Base-by-base conservation (phyloP, 257 asterid genomes). In the Buddleja alternifolia region DNA sequence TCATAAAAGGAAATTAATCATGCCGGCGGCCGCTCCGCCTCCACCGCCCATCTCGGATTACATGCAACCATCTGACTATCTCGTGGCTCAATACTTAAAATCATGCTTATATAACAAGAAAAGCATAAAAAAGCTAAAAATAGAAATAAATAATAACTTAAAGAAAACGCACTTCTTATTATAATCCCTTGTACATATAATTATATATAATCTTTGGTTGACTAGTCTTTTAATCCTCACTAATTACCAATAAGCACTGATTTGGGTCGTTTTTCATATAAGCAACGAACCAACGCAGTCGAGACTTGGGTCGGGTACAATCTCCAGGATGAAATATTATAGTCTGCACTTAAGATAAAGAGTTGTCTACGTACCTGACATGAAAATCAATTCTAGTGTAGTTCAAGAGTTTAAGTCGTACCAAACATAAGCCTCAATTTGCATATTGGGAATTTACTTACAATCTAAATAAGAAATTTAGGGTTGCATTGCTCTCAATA, bases 41-140 rank as follows among this genome's bases (percentile, higher is more conserved):
- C 64, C 45, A 42, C 77, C 63, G 17, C 70, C 14, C 54, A 20
- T 44, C 14, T 42, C 66, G 70, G 73, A 71, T 8, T 29, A 25
- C 15, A 71, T 15, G 77, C 53, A 58, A 39, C 69, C 62, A 52
- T 44, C 56, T 12, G 73, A 39, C 56, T n/a, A 17, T 66, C 77
- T 48, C 67, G 60, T 66, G 73, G 79, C 72, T 77, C 74, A 70
- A 59, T 52, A 37, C 55, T 78, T 46, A 44, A 69, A 64, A 64
- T 19, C 67, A 74, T 65, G 75, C 69, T 60, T 34, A n/a, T n/a
- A n/a, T n/a, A 60, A 51, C 83, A 60, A 70, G 60, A 70, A 78
- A 74, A 66, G 80, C 72, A 74, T 16, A 65, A 66, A 78, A 78
- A 73, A 37, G 77, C 77, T 32, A 53, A 62, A 63, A 58, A 7